Base-by-base conservation (phyloP, 164 flowering plant species). In the Buxus sempervirens region DNA sequence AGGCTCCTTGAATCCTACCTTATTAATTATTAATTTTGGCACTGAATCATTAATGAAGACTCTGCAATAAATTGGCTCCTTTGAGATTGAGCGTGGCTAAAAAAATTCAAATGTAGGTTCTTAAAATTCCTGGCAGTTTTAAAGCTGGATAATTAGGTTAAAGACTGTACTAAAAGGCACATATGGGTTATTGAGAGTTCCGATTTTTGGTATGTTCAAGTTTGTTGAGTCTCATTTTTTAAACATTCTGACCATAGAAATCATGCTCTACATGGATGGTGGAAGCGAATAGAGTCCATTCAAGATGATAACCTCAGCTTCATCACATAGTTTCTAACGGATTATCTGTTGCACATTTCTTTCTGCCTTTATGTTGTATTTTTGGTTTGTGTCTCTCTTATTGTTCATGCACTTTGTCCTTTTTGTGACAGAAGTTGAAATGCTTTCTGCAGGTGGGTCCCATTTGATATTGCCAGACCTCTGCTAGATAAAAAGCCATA, bases 401-500 rank as follows among this genome's bases (percentile, higher is more conserved):
- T 32, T 3, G 7, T 55, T 24, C 8, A 21, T 62, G 16, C 26
- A 58, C 54, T 23, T 68, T 2, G 62, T 58, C 45, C 22, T 21
- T 25, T 62, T 7, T 26, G 14, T 70, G 21, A 60, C 14, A 42
- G 54, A 54, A 24, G 38, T n/a, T 63, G 56, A 49, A 12, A 62
- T 72, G 16, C 64, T 58, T 48, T 74, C 60, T 78, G 57, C 80
- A 94, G 98, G 89, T 94, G 97, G 98, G 82, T 94, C 55, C 79
- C 86, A 51, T 91, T 77, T 77, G 82, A 87, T 71, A 71, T 76
- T 48, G 89, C 87, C 9, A 88, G 73, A 81, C 87, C 91, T 27
- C 72, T 84, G 67, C 97, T 90, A 42, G 97, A 91, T 76, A 82
- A 72, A 74, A 83, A 74, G 69, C 68, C 73, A 16, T 91, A 91